A percentile compares a stretch with the other conserved stretches of the same genome.
phyloP scores from a whole-genome alignment of 2,329 filamentous ascomycete genomes.

The Teratosphaeriaceae sp. region DNA sequence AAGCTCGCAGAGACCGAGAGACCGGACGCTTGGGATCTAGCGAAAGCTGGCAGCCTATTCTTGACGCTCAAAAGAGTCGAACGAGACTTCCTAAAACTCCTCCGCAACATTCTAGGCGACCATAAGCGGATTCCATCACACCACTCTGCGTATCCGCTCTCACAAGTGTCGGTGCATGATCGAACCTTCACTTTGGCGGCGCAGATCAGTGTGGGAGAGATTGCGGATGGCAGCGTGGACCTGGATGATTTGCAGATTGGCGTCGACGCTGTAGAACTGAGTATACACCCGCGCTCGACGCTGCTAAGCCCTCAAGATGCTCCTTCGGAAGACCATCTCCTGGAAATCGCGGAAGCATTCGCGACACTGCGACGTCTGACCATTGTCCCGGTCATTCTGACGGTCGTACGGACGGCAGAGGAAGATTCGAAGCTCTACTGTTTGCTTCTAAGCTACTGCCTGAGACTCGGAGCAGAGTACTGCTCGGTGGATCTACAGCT shows the following conservation, averaged over 20 bases:
- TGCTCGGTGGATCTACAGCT: constrained; percentile 54
- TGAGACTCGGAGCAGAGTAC: constrained; percentile 57
- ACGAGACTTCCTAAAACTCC: constrained; percentile 62
- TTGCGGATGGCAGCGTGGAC: constrained; percentile 50
- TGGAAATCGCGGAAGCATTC: constrained; percentile 44
- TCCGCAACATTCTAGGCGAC: constrained; percentile 53
- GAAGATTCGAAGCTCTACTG: constrained; percentile 8
- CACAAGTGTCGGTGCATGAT: constrained; percentile 53
- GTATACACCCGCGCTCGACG: constrained; percentile 35
- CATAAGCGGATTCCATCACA: constrained; percentile 49
- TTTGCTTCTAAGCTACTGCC: constrained; percentile 49
- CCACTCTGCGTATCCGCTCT: constrained; percentile 59
- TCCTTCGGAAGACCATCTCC: background rate
- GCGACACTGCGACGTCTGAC: constrained; percentile 57
- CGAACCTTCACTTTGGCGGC: constrained; percentile 62
- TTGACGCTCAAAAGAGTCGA: constrained; percentile 62
- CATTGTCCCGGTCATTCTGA: constrained; percentile 44
- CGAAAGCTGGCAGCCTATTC: constrained; percentile 45
- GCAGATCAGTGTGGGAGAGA: constrained; percentile 52
- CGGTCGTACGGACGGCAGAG: constrained; percentile 8
- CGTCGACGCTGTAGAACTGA: constrained; percentile 60
- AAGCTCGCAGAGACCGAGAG: constrained; percentile 1
- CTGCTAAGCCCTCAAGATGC: background rate
- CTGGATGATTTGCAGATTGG: constrained; percentile 61
- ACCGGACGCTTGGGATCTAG: constrained; percentile 17